Base-by-base conservation (phyloP, 2,329 filamentous ascomycete genomes). In the Ophiostoma triangulosporum region DNA sequence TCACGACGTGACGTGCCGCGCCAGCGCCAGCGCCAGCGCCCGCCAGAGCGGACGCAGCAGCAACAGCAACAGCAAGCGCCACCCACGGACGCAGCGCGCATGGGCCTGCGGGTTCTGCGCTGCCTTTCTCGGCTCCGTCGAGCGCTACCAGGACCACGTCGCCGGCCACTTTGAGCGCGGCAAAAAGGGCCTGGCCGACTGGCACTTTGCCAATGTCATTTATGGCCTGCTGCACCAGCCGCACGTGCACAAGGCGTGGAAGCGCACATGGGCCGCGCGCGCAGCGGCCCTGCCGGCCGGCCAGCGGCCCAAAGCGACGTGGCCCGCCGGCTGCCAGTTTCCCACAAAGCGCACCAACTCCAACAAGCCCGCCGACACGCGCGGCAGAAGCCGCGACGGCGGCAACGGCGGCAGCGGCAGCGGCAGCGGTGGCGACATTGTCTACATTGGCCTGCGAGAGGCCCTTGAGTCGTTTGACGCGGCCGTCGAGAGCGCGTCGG, bases 61-160 rank as follows among this genome's bases (percentile, higher is more conserved):
- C 31, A 33, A 6, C 4, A 33, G 24, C 24, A 46, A 6, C 8
- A 31, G 9, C 9, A n/a, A 36, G 69, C 59, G 77, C 79, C 29
- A 79, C 78, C 4, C 58, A 52, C 73, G 80, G 57, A 74, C 74
- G 56, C 81, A 83, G 68, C 75, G 80, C 59, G 80, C 81, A 36
- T 85, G 80, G 76, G 81, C 80, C 1, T 85, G 81, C 58, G 81
- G 81, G 26, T 84, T 84, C 65, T 85, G 81, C 60, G 80, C 77
- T 4, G 76, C 75, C 15, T 71, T 84, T 40, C 73, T 83, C 55
- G 74, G 78, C 15, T 78, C 79, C 12, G 77, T 80, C 58, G 80
- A 84, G 62, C 78, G 81, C 53, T 78, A 83, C 61, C 81, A 83
- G 57, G 79, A 84, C 61, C 81, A 85, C 59, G 79, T 85, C 32